Base-by-base conservation (phyloP, 1,284 basidiomycete species). In the Ganoderma multipileum region DNA sequence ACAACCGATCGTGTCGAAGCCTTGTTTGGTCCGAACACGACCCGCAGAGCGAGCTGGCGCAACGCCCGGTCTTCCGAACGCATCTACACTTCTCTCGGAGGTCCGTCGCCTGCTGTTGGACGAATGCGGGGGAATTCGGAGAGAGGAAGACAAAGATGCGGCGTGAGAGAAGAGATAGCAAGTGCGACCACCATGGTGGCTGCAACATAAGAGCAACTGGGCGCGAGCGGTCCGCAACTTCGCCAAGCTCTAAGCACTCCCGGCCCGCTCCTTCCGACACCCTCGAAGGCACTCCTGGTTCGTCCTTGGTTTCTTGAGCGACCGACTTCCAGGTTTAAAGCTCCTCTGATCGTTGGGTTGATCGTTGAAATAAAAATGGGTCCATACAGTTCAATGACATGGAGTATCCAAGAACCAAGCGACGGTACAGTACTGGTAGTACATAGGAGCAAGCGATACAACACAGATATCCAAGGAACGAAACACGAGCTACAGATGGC, bases 1-100 rank as follows among this genome's bases (percentile, higher is more conserved):
- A 12, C 38, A 16, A 28, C 38, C 9, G 30, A 33, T 33, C 18
- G n/a, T 0, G 36, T 58, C 36, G 58, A 41, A 4, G 36, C 18
- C 33, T 58, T 58, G 28, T 33, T 28, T 11, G 55, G 33, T 5
- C 55, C 58, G 23, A 60, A 23, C 23, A 16, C n/a, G 38, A 39
- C 23, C 12, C n/a, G 38, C 23, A 26, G 9, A 26, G 47, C 47
- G 38, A 60, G 36, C n/a, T 38, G 58, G 36, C 58, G 58, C 38
- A 60, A 41, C 23, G 14, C 18, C 23, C 58, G 36, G 38, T 60
- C 58, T 23, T 60, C 58, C 14, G 58, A 60, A 38, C 39, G 58
- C 58, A 60, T 60, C 20, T 39, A 26, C 23, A 12, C 57, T 59
- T 38, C 55, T 36, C 36, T n/a, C 38, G 12, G 14, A 1, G 18